Conservation (phyloP, 2,329 filamentous ascomycete genomes). For the Lithohypha guttulata region DNA sequence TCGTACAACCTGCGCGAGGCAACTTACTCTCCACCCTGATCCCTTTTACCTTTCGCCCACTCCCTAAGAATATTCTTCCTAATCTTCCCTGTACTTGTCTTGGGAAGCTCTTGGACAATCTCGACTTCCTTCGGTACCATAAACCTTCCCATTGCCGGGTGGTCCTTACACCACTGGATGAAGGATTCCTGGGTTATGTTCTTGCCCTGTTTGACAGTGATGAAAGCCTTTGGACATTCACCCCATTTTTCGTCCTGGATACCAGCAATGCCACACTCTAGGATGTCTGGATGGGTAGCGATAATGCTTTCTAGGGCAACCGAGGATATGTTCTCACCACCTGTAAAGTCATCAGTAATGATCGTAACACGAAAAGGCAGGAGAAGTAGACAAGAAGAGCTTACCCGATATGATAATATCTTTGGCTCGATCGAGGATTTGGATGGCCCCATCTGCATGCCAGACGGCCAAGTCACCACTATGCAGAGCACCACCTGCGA, state of each 20-base stretch:
- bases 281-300: slow-evolving; percentile 72
- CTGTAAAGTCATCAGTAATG: slow-evolving; percentile 33
- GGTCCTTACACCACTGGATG: slow-evolving; percentile 74
- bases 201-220: slow-evolving; percentile 66
- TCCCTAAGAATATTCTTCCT: slow-evolving; percentile 86
- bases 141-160: slow-evolving; percentile 74
- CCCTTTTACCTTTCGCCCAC: slow-evolving; percentile 57
- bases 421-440: slow-evolving; percentile 89
- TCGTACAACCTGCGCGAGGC: too few species aligned
- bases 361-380: slow-evolving; percentile 2
- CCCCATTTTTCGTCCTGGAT: slow-evolving; percentile 87
- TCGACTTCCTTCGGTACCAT: slow-evolving; percentile 71
- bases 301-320: slow-evolving; percentile 87
- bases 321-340: slow-evolving; percentile 93
- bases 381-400: slow-evolving; percentile 20
- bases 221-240: slow-evolving; percentile 86
- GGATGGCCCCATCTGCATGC: slow-evolving; percentile 80
- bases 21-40: too few species aligned
- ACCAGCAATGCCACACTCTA: slow-evolving; percentile 85
- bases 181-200: slow-evolving; percentile 54
- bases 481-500: slow-evolving; percentile 75
- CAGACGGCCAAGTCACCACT: slow-evolving; percentile 88
- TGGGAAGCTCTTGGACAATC: slow-evolving; percentile 77
- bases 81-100: slow-evolving; percentile 94
- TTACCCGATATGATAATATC: slow-evolving; percentile 94